phyloP scores from a whole-genome alignment of 2,329 filamentous ascomycete species.

The Diaporthe sp. region DNA sequence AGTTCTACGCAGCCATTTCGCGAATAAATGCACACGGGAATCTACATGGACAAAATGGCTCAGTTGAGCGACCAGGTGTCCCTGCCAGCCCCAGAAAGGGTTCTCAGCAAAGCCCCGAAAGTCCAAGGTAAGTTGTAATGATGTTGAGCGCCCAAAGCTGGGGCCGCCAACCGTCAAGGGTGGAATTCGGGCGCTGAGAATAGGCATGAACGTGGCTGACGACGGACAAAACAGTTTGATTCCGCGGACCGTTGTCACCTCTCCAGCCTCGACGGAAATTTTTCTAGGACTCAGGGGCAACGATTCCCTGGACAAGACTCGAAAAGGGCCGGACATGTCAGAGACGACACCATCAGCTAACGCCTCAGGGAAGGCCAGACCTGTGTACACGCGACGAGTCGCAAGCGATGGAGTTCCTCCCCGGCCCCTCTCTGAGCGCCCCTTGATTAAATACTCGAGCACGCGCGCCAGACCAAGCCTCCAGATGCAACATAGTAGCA shows the following conservation, averaged over 20 bases:
- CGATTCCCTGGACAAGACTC: neutral
- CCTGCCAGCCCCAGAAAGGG: neutral
- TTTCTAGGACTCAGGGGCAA: neutral
- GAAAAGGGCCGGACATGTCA: neutral
- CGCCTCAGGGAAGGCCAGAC: neutral
- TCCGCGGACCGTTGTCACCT: neutral
- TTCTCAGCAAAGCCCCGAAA: neutral
- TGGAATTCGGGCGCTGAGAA: neutral
- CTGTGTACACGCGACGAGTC: neutral
- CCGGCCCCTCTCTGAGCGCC: slow-evolving; percentile 30
- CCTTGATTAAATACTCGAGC: slow-evolving; percentile 19
- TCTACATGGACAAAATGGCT: neutral
- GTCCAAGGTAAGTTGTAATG: neutral
- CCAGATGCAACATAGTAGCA: neutral
- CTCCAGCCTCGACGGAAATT: neutral
- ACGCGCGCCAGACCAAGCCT: neutral
- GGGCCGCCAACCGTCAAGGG: neutral
- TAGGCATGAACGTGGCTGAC: neutral
- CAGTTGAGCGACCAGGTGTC: neutral
- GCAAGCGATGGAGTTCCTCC: slow-evolving; percentile 26
- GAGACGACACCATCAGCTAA: neutral
- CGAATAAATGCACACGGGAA: neutral
- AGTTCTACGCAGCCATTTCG: slow-evolving; percentile 27
- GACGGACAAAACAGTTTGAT: neutral
- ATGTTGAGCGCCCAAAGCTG: too few relatives aligned